A percentile compares a stretch with the other conserved stretches of the same genome.
phyloP scores from a whole-genome alignment of 2,329 filamentous ascomycete species.

The Corinectria fuckeliana region DNA sequence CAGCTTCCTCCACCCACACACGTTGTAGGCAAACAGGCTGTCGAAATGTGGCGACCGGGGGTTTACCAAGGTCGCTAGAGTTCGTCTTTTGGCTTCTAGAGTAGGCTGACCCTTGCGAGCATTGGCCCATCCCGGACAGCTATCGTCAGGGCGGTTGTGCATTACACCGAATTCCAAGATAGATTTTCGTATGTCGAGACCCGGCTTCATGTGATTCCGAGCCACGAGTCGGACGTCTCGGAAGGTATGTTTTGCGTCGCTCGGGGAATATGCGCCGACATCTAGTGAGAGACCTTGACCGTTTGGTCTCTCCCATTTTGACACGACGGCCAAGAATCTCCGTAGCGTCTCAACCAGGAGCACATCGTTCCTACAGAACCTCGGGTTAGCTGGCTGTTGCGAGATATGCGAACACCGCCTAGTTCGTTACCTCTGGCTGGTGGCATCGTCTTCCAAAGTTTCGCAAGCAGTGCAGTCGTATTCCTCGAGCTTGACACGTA shows the following conservation, averaged over 20 bases:
- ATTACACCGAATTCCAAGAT: no score
- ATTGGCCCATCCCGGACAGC: background rate
- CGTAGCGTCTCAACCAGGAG: background rate
- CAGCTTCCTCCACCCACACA: no score
- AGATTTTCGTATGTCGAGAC: no score
- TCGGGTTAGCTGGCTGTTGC: background rate
- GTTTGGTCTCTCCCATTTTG: background rate
- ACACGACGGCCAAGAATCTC: background rate
- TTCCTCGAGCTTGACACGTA: background rate
- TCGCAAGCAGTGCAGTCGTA: background rate
- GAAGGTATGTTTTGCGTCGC: background rate
- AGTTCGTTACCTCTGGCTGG: background rate
- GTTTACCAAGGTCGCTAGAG: background rate
- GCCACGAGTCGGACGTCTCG: background rate
- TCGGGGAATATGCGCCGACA: background rate
- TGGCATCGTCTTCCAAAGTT: background rate
- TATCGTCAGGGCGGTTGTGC: background rate
- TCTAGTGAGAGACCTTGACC: background rate
- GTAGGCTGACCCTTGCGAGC: background rate
- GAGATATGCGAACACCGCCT: background rate
- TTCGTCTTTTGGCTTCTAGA: background rate
- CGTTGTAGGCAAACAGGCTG: background rate
- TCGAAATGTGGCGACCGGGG: background rate
- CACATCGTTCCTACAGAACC: background rate
- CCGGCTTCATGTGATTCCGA: no score